Evolutionary conservation across 495 filamentous ascomycete genomes (phyloP).

Genomic region (Neurospora intermedia): DNA sequence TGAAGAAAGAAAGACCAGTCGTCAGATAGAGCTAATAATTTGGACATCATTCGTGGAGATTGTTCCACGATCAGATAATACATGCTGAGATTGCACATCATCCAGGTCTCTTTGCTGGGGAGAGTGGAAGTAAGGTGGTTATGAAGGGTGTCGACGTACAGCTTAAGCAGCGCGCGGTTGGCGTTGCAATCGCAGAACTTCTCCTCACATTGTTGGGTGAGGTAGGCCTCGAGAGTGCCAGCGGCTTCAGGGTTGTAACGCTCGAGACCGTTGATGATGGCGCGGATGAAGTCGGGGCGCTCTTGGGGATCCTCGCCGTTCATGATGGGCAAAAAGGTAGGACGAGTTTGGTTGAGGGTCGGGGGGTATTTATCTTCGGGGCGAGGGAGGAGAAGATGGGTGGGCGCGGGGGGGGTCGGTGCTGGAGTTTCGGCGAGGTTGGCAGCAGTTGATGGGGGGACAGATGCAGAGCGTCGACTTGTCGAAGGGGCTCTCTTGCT

Average conservation of each 20-base stretch:
- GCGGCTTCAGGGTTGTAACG: conserved; percentile 98
- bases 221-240: conserved; percentile 86
- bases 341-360: conserved; percentile 8
- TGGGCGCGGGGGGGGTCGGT: neutral
- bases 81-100: conserved; percentile 74
- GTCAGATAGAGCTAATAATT: conserved; percentile 57
- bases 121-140: neutral
- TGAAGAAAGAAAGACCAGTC: conserved; percentile 9
- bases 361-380: neutral
- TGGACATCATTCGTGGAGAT: conserved; percentile 36
- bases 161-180: conserved; percentile 89
- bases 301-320: conserved; percentile 48
- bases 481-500: neutral
- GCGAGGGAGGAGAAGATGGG: conserved; percentile 2
- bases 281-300: conserved; percentile 80
- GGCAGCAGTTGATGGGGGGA: neutral
- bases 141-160: conserved; percentile 56
- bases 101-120: conserved; percentile 14
- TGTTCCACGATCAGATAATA: conserved; percentile 76
- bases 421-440: conserved; percentile 1
- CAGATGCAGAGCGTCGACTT: neutral
- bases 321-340: conserved; percentile 32
- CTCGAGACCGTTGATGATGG: conserved; percentile 89
- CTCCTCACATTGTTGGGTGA: conserved; percentile 88
- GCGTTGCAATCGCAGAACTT: conserved; percentile 91